Evolutionary conservation across 1,284 basidiomycete species (phyloP), one percentile per base, ranked within the genome.

Genomic region (Leccinum ponderosum): DNA sequence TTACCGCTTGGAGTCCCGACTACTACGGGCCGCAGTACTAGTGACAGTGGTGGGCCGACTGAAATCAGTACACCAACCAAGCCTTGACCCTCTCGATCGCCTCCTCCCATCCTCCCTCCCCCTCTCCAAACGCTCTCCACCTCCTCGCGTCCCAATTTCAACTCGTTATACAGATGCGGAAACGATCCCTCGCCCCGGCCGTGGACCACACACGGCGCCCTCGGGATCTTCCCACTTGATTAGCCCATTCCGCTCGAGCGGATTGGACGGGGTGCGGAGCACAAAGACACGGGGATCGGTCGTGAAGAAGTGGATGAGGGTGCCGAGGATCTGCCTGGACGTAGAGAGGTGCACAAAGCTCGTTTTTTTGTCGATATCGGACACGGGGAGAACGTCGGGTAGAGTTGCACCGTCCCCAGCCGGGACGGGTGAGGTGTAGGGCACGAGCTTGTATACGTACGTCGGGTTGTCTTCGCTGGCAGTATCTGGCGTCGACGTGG

Each of bases 271-370:
- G 27, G 75, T 53, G 4, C 74, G 69, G 3, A 75, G 61, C 9
- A 75, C 55, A 14, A 55, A 63, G 1, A 73, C 62, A 0, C n/a
- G 53, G 2, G 62, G 55, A 44, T 75, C 59, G 2, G 58, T 37
- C 0, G 14, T 8, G 60, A 70, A 75, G 53, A 73, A 73, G 48
- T 44, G 63, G 8, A 29, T 39, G 48, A 73, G 73, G 1, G 71
- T 75, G 4, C 61, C 59, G 1, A 59, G 56, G 25, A 73, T 51
- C 47, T 73, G 71, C 20, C 0, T 17, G 0, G 72, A 64, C 0
- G 71, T 75, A 25, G 71, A 74, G 56, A 75, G 69, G 53, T 73
- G 71, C 55, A 73, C 48, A 48, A 75, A 73, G 1, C 69, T 68
- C 3, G 71, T 70, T 15, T n/a, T 6, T 29, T 56, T 31, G 57